Conservation (phyloP, 164 flowering plant genomes). For the Vitis rotundifolia region DNA sequence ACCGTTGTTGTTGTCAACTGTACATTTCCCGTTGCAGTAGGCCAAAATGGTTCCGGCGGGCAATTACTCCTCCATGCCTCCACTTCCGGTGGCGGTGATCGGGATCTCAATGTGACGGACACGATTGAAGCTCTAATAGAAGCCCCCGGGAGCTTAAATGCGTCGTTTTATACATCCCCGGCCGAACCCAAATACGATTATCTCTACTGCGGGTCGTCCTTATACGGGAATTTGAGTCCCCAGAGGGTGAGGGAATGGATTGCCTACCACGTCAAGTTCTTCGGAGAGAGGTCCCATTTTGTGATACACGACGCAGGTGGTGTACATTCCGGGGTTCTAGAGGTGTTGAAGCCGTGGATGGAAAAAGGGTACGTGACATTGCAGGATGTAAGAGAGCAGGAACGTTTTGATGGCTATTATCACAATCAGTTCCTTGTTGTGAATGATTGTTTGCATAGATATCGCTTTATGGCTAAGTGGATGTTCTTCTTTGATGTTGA, state of each 20-base stretch:
- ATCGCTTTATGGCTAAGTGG: slow-evolving; percentile 76
- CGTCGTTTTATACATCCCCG: slow-evolving; percentile 21
- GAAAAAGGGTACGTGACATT: slow-evolving; percentile 84
- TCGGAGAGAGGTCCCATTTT: slow-evolving; percentile 76
- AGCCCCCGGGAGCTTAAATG: slow-evolving; percentile 36
- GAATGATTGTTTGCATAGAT: slow-evolving; percentile 89
- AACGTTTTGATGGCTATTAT: slow-evolving; percentile 88
- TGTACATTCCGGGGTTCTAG: slow-evolving; percentile 67
- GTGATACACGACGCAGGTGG: slow-evolving; percentile 96
- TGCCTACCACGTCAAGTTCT: slow-evolving; percentile 79
- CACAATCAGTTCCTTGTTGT: slow-evolving; percentile 93
- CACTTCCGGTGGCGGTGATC: slow-evolving; percentile 52
- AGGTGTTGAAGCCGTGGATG: slow-evolving; percentile 93
- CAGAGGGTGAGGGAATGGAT: slow-evolving; percentile 91
- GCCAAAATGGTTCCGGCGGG: slow-evolving; percentile 60
- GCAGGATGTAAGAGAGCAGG: slow-evolving; percentile 84
- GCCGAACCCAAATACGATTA: slow-evolving; percentile 55
- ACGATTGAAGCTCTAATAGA: slow-evolving; percentile 52
- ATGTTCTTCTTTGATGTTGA: slow-evolving; percentile 97
- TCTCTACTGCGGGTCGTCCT: slow-evolving; percentile 81
- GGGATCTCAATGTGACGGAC: slow-evolving; percentile 38
- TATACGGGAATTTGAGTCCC: slow-evolving; percentile 80
- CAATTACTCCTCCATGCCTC: slow-evolving; percentile 53
- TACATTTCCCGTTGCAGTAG: slow-evolving; percentile 55
- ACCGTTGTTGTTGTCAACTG: slow-evolving; percentile 88